Evolutionary conservation across 208 protist species (phyloP), one percentile per base, ranked within the genome.

Genomic region (Leishmania mexicana): DNA sequence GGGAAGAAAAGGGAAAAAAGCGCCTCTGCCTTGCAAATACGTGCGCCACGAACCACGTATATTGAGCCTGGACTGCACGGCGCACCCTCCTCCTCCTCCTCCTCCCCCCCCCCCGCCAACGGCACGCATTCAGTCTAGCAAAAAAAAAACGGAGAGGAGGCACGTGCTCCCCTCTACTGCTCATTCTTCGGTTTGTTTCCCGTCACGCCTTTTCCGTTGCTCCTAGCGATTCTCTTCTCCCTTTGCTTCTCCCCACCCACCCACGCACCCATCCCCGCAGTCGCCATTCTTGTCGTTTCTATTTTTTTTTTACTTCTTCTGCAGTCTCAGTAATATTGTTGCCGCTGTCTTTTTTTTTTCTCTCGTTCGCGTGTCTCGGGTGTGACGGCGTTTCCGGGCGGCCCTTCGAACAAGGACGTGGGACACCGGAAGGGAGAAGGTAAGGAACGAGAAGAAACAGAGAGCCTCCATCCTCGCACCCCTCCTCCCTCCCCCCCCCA

Each of bases 11-110:
- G 13, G 47, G 31, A 7, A 15, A 17, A 40, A 68, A 15, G 7
- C 4, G 62, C 62, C 28, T 68, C 31, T 68, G 62, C 31, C 13
- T 40, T 73, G 21, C 17, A 31, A 40, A 49, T 15, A 49, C 49
- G 45, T n/a, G 53, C 57, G 45, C 49, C 49, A 76, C 49, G 38
- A 28, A 45, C n/a, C 75, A 78, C 53, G 75, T 67, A 78, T 78
- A 67, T 31, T 64, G 51, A 47, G n/a, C 15, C 71, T 47, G n/a
- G 28, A 54, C 21, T 54, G 71, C 45, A 62, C 24, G 28, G 57
- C 24, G 57, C 57, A 62, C 57, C 57, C 57, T 62, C 57, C 19
- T 11, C 53, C 19, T 35, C 31, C 31, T 35, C 31, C 31, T 35
- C 31, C 31, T 5, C 24, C 21, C 31, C 31, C 24, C 24, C 21